Evolutionary conservation across 192 early-diverging fungal genomes (phyloP), one percentile per base, ranked within the genome.

Genomic region (Obelidium mucronatum): DNA sequence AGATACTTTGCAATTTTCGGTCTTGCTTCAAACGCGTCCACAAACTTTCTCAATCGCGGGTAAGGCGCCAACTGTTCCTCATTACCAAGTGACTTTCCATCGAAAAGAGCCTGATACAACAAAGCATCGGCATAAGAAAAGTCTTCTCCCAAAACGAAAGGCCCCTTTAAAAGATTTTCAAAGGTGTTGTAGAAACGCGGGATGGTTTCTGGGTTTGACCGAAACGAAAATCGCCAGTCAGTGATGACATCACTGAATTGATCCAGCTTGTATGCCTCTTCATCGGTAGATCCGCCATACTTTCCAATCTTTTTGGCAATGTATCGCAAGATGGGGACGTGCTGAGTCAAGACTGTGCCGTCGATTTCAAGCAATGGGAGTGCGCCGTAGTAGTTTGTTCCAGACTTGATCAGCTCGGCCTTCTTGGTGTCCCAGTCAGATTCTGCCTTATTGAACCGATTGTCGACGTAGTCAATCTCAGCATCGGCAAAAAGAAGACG

Each of bases 51-150:
- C n/a, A n/a, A n/a, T n/a, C n/a, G n/a, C n/a, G n/a, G n/a, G n/a
- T n/a, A n/a, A n/a, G n/a, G n/a, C n/a, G n/a, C n/a, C n/a, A n/a
- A n/a, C n/a, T n/a, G n/a, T n/a, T n/a, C n/a, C n/a, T n/a, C n/a
- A n/a, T n/a, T n/a, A n/a, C n/a, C n/a, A n/a, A n/a, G n/a, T n/a
- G n/a, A n/a, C n/a, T n/a, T n/a, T n/a, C n/a, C n/a, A n/a, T n/a
- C n/a, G n/a, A n/a, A n/a, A n/a, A n/a, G 62, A 28, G 40, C 60
- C 62, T 75, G 74, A n/a, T 75, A 75, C 13, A 75, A 40, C 30
- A 35, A 28, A 13, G 28, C 15, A 15, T 75, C 74, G 4, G 35
- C 74, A 22, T 74, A 53, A 2, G 74, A 51, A 37, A 36, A 24
- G 24, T 75, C 37, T 11, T 24, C 69, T 0, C 74, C 74, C 17